phyloP scores from a whole-genome alignment of 2,329 filamentous ascomycete species.

The Cordyceps cicadae region DNA sequence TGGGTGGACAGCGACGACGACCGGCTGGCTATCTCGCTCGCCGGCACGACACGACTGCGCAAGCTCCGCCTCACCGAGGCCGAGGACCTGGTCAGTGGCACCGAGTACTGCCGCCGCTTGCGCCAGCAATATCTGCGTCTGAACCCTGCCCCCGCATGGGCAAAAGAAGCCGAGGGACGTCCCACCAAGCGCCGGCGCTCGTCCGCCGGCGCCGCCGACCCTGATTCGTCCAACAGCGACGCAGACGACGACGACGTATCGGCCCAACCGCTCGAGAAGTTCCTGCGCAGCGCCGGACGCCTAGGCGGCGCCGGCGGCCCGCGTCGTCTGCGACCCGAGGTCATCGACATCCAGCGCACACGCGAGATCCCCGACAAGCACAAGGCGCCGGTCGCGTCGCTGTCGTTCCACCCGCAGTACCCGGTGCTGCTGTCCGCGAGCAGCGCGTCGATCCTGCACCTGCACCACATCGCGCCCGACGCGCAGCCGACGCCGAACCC shows the following conservation, averaged over 20 bases:
- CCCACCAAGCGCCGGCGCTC: slow-evolving; percentile 45
- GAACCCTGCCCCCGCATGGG: slow-evolving; percentile 55
- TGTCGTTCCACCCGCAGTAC: slow-evolving; percentile 83
- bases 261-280: slow-evolving; percentile 66
- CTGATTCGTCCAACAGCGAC: slow-evolving; percentile 36
- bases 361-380: slow-evolving; percentile 77
- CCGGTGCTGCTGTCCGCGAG: slow-evolving; percentile 87
- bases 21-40: slow-evolving; percentile 72
- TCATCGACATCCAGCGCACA: slow-evolving; percentile 80
- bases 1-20: slow-evolving; percentile 99
- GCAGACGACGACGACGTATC: slow-evolving; percentile 50
- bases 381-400: slow-evolving; percentile 68
- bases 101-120: slow-evolving; percentile 74
- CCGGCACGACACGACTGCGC: slow-evolving; percentile 63
- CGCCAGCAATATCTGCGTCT: slow-evolving; percentile 64
- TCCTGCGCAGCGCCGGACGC: slow-evolving; percentile 66
- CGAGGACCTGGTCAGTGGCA: slow-evolving; percentile 80
- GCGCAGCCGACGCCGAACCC: slow-evolving; percentile 75
- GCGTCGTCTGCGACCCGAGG: slow-evolving; percentile 73
- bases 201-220: slow-evolving; percentile 28
- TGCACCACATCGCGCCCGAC: slow-evolving; percentile 78
- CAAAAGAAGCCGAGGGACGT: slow-evolving; percentile 40
- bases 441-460: slow-evolving; percentile 71
- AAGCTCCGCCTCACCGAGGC: slow-evolving; percentile 74
- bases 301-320: slow-evolving; percentile 44